Conservation (phyloP, 148 eudicot genomes). For the Amaranthus cruentus region DNA sequence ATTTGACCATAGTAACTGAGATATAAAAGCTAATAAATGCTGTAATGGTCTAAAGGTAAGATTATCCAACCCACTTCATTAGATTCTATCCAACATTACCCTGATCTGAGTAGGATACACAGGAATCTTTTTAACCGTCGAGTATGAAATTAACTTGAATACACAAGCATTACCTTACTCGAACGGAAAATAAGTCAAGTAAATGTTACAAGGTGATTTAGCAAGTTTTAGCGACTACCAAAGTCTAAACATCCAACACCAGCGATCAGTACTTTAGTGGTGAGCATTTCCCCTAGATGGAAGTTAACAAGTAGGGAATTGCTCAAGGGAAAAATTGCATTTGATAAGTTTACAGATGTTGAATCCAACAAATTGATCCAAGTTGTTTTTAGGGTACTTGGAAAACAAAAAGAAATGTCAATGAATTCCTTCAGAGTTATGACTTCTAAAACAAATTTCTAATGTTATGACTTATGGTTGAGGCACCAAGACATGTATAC, state of each 20-base stretch:
- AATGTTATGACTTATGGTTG: no score
- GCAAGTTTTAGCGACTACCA: background rate
- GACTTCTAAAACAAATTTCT: no score
- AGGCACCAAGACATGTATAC: no score
- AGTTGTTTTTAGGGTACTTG: no score
- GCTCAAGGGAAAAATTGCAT: no score
- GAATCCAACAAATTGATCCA: no score
- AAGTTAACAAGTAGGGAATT: background rate
- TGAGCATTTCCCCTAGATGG: background rate
- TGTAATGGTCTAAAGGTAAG: background rate
- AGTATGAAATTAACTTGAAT: background rate
- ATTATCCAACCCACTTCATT: background rate
- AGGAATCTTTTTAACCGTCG: background rate
- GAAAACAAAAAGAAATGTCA: no score
- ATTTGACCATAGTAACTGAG: background rate
- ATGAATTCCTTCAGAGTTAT: no score
- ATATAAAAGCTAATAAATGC: background rate
- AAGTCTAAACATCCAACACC: no score
- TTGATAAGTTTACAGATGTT: no score
- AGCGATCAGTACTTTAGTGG: background rate
- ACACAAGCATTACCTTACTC: background rate
- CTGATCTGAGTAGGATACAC: background rate
- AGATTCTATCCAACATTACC: no score
- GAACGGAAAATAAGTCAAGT: background rate
- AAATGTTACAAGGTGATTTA: background rate